Percentiles rank a stretch among this genome's conserved stretches.
Evolutionary conservation across 305 asterid genomes (phyloP).

Genomic region (Solanum chacoense): DNA sequence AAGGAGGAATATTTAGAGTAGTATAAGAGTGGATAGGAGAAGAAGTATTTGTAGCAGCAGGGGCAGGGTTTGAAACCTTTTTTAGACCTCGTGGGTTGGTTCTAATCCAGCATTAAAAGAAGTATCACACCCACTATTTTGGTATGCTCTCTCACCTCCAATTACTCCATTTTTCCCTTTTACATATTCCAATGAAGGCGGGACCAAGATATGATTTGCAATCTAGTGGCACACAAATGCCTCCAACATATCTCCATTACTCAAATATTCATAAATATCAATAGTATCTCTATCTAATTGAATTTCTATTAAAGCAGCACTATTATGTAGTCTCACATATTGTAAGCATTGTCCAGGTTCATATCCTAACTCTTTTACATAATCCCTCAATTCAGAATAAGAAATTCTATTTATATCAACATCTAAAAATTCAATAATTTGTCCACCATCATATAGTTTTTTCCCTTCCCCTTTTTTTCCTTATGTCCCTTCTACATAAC

Average conservation of each 20-base stretch:
- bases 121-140: neutral
- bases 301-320: neutral
- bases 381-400: neutral
- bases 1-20: neutral
- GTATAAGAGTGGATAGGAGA: neutral
- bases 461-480: neutral
- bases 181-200: neutral
- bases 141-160: neutral
- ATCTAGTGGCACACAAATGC: neutral
- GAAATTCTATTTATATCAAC: neutral
- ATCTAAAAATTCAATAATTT: neutral
- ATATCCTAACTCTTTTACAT: neutral
- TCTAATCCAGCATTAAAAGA: neutral
- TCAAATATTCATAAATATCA: neutral
- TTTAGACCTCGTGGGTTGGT: neutral
- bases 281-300: neutral
- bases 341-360: neutral
- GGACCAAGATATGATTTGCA: neutral
- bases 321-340: neutral
- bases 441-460: neutral
- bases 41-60: neutral
- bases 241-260: neutral
- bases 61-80: neutral
- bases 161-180: neutral
- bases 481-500: neutral